A percentile compares a stretch with the other conserved stretches of the same genome.
Conservation (phyloP, 2,329 filamentous ascomycete genomes). For the Epichloe amarillans region DNA sequence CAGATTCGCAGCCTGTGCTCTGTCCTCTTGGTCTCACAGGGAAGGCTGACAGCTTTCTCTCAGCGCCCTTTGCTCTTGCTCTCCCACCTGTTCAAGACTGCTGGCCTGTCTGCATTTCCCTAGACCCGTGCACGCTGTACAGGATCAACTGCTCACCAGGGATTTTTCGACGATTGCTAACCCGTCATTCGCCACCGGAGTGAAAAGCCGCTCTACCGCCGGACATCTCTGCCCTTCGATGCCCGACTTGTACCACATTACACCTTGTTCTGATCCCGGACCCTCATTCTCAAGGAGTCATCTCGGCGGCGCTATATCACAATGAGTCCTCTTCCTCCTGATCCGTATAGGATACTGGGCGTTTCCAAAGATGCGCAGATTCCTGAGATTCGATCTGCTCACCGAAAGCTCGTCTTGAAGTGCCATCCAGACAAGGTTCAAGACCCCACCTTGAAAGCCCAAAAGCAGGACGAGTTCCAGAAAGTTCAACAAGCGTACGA, state of each 20-base stretch:
- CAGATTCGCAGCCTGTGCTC: not conserved
- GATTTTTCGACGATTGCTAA: not conserved
- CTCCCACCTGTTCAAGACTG: not conserved
- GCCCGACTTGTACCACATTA: not conserved
- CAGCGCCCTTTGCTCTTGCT: not conserved
- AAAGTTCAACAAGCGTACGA: constrained; percentile 89
- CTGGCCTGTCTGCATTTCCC: not conserved
- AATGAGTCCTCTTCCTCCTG: constrained; percentile 43
- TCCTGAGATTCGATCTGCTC: constrained; percentile 60
- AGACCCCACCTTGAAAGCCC: constrained; percentile 59
- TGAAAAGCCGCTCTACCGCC: not conserved
- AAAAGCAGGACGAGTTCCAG: constrained; percentile 81
- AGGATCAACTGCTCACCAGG: not conserved
- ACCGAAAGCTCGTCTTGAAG: constrained; percentile 76
- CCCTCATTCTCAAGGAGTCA: not conserved
- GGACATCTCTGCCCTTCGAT: not conserved
- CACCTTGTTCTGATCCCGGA: constrained; percentile 1
- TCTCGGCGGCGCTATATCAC: constrained; percentile 5
- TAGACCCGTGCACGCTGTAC: not conserved
- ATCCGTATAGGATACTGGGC: constrained; percentile 71
- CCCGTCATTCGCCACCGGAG: not conserved
- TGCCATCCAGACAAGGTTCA: constrained; percentile 89
- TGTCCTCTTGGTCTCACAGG: not conserved
- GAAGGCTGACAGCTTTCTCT: not conserved
- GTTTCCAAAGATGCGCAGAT: constrained; percentile 58